A percentile compares a stretch with the other conserved stretches of the same genome.
Evolutionary conservation across 805 yeast genomes (phyloP).

Genomic region (Debaryomyces tyrocola): DNA sequence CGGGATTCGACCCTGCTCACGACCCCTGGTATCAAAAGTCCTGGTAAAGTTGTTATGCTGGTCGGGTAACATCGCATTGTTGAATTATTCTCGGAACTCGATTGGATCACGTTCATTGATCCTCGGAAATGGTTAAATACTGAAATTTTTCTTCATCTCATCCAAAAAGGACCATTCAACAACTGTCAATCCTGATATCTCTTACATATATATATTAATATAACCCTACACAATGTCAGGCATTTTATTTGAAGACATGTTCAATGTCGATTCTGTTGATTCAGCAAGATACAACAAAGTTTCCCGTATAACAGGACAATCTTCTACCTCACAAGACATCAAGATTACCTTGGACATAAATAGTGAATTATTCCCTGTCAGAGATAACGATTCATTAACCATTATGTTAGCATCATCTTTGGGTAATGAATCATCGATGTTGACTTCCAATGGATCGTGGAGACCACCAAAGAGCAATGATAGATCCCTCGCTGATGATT

Average conservation of each 20-base stretch:
- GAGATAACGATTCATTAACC: slow-evolving; percentile 73
- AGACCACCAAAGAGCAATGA: slow-evolving; percentile 84
- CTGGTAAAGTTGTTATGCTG: neutral
- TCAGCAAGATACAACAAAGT: slow-evolving; percentile 90
- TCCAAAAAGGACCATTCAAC: neutral
- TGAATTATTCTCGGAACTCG: neutral
- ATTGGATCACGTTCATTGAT: neutral
- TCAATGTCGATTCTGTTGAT: slow-evolving; percentile 81
- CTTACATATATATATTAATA: no score
- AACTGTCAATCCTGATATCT: neutral
- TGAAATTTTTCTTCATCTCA: slow-evolving; percentile 1
- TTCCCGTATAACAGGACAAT: slow-evolving; percentile 81
- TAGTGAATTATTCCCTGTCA: slow-evolving; percentile 87
- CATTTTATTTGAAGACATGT: slow-evolving; percentile 90
- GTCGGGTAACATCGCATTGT: neutral
- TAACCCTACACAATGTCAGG: slow-evolving; percentile 36
- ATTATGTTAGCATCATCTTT: slow-evolving; percentile 82
- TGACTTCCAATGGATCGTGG: slow-evolving; percentile 64
- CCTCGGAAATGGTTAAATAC: neutral
- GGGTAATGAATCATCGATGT: slow-evolving; percentile 45
- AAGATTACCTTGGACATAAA: slow-evolving; percentile 87
- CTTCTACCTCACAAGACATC: slow-evolving; percentile 78
- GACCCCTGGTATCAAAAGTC: neutral
- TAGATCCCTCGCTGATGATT: slow-evolving; percentile 88
- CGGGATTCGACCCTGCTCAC: neutral